Evolutionary conservation across 2,329 filamentous ascomycete species (phyloP), one percentile per base, ranked within the genome.

Genomic region (Penicillium sp.): DNA sequence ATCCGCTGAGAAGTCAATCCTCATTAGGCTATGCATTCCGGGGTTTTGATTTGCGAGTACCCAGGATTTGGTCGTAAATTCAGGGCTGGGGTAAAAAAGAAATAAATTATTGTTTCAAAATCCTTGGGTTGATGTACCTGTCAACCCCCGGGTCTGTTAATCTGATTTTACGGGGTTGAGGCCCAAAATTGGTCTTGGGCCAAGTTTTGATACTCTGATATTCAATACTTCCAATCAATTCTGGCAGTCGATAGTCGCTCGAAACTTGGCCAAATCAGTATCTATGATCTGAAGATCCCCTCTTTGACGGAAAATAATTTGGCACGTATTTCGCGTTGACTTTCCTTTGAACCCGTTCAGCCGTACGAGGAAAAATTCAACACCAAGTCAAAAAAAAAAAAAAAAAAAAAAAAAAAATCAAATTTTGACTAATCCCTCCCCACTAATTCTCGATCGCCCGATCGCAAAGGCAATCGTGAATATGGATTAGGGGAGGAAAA

Each of bases 391-490:
- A n/a, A n/a, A n/a, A n/a, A n/a, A 23, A 29, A 31, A 45, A 45
- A 2, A 3, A 19, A 13, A 31, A 13, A 19, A 6, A 26, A 42
- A 24, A 26, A 13, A 24, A 8, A 3, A 24, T 24, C 8, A 24
- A 26, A 24, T 26, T 16, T 43, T 21, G 18, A 29, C n/a, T n/a
- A 45, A 26, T 10, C 39, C 21, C 11, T 10, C 24, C 24, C 40
- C 40, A 29, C 40, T 29, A 14, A 19, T 14, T 31, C n/a, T 6
- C 18, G 21, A 24, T 40, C 37, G n/a, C n/a, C 23, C 42, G 42
- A 45, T 45, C 42, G 42, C 16, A 31, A 24, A 45, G 24, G 42
- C 42, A 21, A 45, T 45, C 42, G 42, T 26, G 26, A 45, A 45
- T 45, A 45, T 11, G 14, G n/a, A 18, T 29, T 28, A 19, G 24